phyloP scores from a whole-genome alignment of 2,329 filamentous ascomycete genomes.

The Cordyceps javanica region DNA sequence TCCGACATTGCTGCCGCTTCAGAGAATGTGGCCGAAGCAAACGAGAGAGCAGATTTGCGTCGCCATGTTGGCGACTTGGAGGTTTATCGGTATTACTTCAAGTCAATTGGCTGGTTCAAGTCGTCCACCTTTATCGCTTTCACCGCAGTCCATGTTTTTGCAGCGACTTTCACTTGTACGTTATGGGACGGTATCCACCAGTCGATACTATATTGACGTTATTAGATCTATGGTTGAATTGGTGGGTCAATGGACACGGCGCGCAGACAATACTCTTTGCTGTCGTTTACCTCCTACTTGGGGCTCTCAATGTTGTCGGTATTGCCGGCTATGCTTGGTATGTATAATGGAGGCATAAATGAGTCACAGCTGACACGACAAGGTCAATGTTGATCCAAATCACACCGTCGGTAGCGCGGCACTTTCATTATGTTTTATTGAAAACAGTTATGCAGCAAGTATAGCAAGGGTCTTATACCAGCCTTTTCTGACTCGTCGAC shows the following conservation, averaged over 20 bases:
- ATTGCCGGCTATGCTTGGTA: conserved; percentile 15
- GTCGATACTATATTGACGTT: neutral
- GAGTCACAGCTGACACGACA: neutral
- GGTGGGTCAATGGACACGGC: conserved; percentile 20
- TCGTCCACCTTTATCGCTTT: conserved; percentile 1
- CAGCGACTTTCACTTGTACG: conserved; percentile 19
- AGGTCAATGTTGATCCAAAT: conserved; percentile 5
- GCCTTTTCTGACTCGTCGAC: conserved; percentile 14
- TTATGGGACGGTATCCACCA: neutral
- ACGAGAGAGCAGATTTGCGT: conserved; percentile 8
- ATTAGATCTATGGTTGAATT: conserved; percentile 21
- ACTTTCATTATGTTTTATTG: conserved; percentile 20
- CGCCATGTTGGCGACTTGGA: conserved; percentile 15
- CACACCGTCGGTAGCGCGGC: conserved; percentile 23
- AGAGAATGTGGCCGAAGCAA: neutral
- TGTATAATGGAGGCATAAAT: neutral
- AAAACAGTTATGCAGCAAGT: conserved; percentile 23
- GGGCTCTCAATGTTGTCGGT: conserved; percentile 13
- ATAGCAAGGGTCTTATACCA: neutral
- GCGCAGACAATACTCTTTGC: conserved; percentile 16
- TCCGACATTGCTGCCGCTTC: neutral
- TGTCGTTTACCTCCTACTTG: conserved; percentile 19
- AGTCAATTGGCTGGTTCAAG: conserved; percentile 14
- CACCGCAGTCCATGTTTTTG: conserved; percentile 16
- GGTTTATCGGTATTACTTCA: conserved; percentile 18